Base-by-base conservation (phyloP, 768 basidiomycete genomes). In the Suillus clintonianus region DNA sequence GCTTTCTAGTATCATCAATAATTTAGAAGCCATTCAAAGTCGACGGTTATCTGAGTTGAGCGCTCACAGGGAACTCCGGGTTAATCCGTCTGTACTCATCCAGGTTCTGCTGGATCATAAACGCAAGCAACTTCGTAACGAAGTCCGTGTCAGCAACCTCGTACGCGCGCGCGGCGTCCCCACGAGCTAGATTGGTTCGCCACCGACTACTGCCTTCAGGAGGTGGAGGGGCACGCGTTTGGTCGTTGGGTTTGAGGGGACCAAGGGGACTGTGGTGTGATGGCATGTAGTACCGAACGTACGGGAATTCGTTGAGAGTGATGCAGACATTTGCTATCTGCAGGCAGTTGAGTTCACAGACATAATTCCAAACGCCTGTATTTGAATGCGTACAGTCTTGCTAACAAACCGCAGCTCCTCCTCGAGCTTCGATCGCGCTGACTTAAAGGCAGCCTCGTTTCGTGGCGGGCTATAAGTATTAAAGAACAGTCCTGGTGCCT, bases 321-420 rank as follows among this genome's bases (percentile, higher is more conserved):
- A 97, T 90, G 75, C 95, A 94, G 4, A 96, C 77, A 69, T 98
- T 97, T 32, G 94, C 76, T 67, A 99, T 89, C 95, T 91, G 70
- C 58, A 48, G 56, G 30, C 15, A 42, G 10, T 30, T 41, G 24
- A 57, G 39, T 19, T 57, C 6, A 30, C 6, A 19, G 13, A 57
- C 24, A 19, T 41, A 1, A 9, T 2, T n/a, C 39, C 8, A 24
- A 19, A 34, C 7, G 19, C 22, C 55, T 15, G 37, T 30, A 22
- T 59, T 22, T 22, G 19, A 59, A 36, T 17, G n/a, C 60, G 60
- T 68, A 92, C 92, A 74, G 83, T 83, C 76, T 89, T 91, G 74
- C 86, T 86, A 51, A 81, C 78, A 70, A 95, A 92, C 61, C 84
- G 81, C 22, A 99, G 81, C 71, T 98, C 96, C 71, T 97, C 94